A percentile compares a stretch with the other conserved stretches of the same genome.
phyloP scores from a whole-genome alignment of 2,329 filamentous ascomycete species.

The Penicillium sp. region DNA sequence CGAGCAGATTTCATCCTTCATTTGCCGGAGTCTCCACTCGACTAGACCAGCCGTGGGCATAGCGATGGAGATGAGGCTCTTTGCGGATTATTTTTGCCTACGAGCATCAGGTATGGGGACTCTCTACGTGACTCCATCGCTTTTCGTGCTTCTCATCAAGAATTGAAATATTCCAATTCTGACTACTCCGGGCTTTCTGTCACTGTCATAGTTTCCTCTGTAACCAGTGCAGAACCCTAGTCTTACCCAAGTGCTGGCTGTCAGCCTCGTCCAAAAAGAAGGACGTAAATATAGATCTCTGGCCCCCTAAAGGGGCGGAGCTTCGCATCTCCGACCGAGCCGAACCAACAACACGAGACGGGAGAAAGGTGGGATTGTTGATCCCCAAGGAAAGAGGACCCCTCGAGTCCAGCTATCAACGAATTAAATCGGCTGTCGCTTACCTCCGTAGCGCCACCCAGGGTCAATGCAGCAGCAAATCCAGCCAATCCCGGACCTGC shows the following conservation, averaged over 20 bases:
- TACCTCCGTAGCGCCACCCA: background rate
- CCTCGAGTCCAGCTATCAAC: background rate
- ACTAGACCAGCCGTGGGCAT: background rate
- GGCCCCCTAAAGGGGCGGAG: slow-evolving; percentile 11
- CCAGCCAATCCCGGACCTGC: background rate
- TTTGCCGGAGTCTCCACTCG: background rate
- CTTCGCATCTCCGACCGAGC: slow-evolving; percentile 10
- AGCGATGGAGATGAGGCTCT: background rate
- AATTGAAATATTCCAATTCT: background rate
- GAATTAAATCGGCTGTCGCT: background rate
- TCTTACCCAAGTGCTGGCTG: background rate
- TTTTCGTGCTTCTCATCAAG: too few species aligned
- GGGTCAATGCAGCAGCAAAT: background rate
- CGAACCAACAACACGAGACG: background rate
- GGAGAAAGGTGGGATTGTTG: background rate
- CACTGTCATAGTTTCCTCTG: background rate
- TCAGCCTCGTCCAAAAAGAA: background rate
- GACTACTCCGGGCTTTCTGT: background rate
- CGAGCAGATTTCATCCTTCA: background rate
- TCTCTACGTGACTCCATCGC: too few species aligned
- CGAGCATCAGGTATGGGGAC: too few species aligned
- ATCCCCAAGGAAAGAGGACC: slow-evolving; percentile 16
- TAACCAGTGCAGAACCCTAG: background rate
- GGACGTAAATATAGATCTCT: slow-evolving; percentile 20
- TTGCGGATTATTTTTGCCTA: too few species aligned